Evolutionary conservation across 257 asterid species (phyloP).

Genomic region (Lantana camara): DNA sequence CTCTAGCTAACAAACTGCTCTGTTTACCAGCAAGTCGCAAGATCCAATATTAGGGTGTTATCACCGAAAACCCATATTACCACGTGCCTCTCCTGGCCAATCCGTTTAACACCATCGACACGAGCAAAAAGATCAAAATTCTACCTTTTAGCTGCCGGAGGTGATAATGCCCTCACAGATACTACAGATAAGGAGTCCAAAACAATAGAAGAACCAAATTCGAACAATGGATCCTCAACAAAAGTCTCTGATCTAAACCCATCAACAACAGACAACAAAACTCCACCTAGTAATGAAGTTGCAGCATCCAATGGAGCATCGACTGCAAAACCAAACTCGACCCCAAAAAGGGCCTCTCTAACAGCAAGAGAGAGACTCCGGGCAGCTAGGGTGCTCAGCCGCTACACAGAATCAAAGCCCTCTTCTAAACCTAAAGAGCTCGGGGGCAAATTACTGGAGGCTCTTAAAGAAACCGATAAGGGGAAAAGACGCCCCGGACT

Average conservation of each 20-base stretch:
- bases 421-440: conserved; percentile 45
- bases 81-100: conserved; percentile 27
- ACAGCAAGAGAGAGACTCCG: conserved; percentile 93
- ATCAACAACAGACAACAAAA: conserved; percentile 26
- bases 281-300: conserved; percentile 7
- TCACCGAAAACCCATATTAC: conserved; percentile 31
- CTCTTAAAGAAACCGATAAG: conserved; percentile 71
- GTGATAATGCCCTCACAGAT: conserved; percentile 51
- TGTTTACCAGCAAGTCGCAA: conserved; percentile 38
- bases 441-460: conserved; percentile 72
- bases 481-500: conserved; percentile 80
- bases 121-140: conserved; percentile 34
- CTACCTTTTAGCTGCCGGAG: conserved; percentile 43
- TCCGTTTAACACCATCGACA: conserved; percentile 31
- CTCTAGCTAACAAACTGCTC: background rate
- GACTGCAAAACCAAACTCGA: conserved; percentile 37
- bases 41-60: conserved; percentile 28
- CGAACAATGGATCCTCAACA: conserved; percentile 34
- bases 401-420: conserved; percentile 76
- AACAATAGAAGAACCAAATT: conserved; percentile 30
- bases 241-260: conserved; percentile 24
- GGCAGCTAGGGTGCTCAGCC: conserved; percentile 92
- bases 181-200: conserved; percentile 35
- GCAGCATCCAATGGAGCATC: conserved; percentile 31
- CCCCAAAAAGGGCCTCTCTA: conserved; percentile 60